Evolutionary conservation across 441 rosid species (phyloP).

Genomic region (Populus hybrid): DNA sequence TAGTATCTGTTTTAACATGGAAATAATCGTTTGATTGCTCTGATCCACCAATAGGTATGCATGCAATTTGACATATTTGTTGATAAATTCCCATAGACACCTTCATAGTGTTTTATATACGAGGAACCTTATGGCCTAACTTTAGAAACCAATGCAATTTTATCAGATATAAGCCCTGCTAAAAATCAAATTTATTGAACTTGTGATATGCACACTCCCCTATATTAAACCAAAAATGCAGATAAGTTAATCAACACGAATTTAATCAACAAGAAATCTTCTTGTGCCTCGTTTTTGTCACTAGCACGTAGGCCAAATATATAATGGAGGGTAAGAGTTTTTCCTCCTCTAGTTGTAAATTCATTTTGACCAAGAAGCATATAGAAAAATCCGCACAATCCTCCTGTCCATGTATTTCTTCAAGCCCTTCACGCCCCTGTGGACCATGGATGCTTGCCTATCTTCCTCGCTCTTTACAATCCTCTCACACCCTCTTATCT

Average conservation of each 20-base stretch:
- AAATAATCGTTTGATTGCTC: too few relatives aligned
- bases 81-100: too few relatives aligned
- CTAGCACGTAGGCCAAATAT: background rate
- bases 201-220: background rate
- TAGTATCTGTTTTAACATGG: too few relatives aligned
- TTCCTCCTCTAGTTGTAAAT: background rate
- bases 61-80: too few relatives aligned
- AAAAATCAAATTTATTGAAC: background rate
- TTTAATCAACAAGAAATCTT: background rate
- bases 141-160: background rate
- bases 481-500: background rate
- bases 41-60: too few relatives aligned
- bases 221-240: background rate
- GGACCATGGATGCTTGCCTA: background rate
- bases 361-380: background rate
- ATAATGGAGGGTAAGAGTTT: background rate
- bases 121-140: background rate
- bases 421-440: background rate
- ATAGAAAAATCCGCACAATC: background rate
- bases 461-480: background rate
- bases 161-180: background rate
- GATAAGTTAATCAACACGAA: background rate
- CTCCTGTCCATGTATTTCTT: constrained; percentile 1
- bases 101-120: too few relatives aligned
- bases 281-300: background rate